Base-by-base conservation (phyloP, 768 basidiomycete genomes). In the Rhizopogon sp. region DNA sequence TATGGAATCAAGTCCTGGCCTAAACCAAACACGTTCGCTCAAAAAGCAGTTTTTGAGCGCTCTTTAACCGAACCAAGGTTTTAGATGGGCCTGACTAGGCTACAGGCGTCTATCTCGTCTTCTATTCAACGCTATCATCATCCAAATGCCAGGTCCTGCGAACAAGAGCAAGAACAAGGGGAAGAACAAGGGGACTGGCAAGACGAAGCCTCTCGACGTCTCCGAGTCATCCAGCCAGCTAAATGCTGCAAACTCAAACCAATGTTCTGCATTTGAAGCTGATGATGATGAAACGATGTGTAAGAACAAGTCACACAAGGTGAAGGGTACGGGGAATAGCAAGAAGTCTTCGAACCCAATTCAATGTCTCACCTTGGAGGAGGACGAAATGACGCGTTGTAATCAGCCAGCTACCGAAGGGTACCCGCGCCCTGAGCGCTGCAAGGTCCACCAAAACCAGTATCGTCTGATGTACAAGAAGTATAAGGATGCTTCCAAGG, bases 361-460 rank as follows among this genome's bases (percentile, higher is more conserved):
- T 11, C 58, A 9, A 43, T 66, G 65, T 55, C 52, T 46, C 39
- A 56, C 66, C 8, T 52, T 67, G 10, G 54, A 64, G 25, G 64
- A 66, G 14, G 68, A 69, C 39, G 66, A 62, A 45, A 53, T 60
- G 35, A 69, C 68, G 8, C 62, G 60, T 3, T 69, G 68, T 31
- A 29, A 40, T 17, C 55, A 52, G 11, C 45, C 25, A n/a, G 59
- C 64, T 4, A 65, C 59, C 10, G 56, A 67, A 28, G 66, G 64
- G 13, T n/a, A 54, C 40, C 59, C 59, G 0, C 52, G 58, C 25
- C 25, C 25, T 25, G 25, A 25, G 0, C 63, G 68, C 17, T 70
- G 69, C 52, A 44, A 47, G 2, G 57, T 59, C 2, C 69, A 70
- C 43, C 64, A 67, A 22, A 54, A 47, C 10, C 68, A 70, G 50